Evolutionary conservation across 2,329 filamentous ascomycete genomes (phyloP).

Genomic region (Aspergillus oerlinghausenensis): DNA sequence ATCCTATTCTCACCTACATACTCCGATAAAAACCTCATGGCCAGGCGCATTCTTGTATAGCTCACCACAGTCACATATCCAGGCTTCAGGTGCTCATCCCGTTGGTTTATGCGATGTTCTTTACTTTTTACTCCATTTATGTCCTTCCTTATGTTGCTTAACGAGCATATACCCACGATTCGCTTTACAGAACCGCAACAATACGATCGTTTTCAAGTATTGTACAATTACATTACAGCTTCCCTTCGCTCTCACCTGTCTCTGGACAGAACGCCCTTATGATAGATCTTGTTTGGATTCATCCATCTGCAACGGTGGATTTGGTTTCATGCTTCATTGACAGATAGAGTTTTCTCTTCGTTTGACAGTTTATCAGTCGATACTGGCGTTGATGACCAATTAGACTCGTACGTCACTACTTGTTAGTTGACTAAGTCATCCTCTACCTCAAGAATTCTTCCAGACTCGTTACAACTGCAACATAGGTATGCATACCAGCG

Average conservation of each 20-base stretch:
- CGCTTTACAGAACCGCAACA: background rate
- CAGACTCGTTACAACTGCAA: no score
- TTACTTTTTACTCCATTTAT: no score
- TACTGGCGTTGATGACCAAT: no score
- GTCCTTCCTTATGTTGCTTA: background rate
- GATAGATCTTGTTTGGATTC: background rate
- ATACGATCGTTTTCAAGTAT: background rate
- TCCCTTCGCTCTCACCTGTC: background rate
- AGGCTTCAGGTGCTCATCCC: background rate
- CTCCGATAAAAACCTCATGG: background rate
- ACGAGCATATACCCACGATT: background rate
- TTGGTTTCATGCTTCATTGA: background rate
- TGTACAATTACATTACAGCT: background rate
- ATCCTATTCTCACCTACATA: background rate
- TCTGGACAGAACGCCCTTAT: background rate
- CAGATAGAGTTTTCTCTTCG: background rate
- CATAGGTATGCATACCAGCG: no score
- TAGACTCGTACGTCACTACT: no score
- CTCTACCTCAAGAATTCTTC: no score
- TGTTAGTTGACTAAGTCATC: no score
- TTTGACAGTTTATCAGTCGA: background rate
- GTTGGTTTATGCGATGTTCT: background rate
- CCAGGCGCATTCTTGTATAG: background rate
- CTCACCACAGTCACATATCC: background rate
- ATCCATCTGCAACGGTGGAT: background rate